A percentile compares a stretch with the other conserved stretches of the same genome.
Conservation (phyloP, 345 rosid species). For the Tarenaya hassleriana region DNA sequence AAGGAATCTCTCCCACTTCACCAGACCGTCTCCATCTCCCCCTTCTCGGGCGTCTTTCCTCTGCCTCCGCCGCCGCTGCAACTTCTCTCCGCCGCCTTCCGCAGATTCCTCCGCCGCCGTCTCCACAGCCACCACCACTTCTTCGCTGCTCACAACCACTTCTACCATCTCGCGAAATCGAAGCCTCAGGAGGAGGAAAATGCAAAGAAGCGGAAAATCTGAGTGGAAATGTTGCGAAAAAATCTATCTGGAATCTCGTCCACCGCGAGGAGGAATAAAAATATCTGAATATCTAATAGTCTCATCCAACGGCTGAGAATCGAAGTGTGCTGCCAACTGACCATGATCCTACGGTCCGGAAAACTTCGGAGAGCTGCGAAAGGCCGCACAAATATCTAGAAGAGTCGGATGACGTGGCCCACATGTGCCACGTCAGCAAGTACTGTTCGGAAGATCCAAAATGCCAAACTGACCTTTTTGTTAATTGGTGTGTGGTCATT, state of each 20-base stretch:
- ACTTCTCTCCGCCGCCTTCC: conserved; percentile 21
- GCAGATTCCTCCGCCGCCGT: conserved; percentile 17
- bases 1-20: conserved; percentile 65
- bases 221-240: conserved; percentile 9
- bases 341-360: conserved; percentile 29
- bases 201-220: background rate
- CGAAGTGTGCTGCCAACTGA: conserved; percentile 5
- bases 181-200: conserved; percentile 7
- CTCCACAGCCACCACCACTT: conserved; percentile 24
- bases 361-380: background rate
- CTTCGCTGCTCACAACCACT: conserved; percentile 33
- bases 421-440: conserved; percentile 42
- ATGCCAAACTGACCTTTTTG: conserved; percentile 18
- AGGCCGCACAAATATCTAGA: conserved; percentile 39
- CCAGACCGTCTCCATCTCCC: conserved; percentile 31
- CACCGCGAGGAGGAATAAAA: conserved; percentile 21
- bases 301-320: conserved; percentile 31
- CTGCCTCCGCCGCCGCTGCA: conserved; percentile 22
- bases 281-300: conserved; percentile 33
- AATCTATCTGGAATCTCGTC: conserved; percentile 1
- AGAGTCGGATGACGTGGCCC: conserved; percentile 32
- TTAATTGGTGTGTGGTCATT: conserved; percentile 16
- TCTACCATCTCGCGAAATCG: conserved; percentile 33
- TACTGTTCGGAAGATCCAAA: conserved; percentile 19
- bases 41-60: conserved; percentile 23